Percentiles rank a stretch among this genome's conserved stretches.
These are phyloP conservation scores for Bonnemaisonia californica DNA, from an alignment of 31 red algal species.

Conservation along the genomic window DNA sequence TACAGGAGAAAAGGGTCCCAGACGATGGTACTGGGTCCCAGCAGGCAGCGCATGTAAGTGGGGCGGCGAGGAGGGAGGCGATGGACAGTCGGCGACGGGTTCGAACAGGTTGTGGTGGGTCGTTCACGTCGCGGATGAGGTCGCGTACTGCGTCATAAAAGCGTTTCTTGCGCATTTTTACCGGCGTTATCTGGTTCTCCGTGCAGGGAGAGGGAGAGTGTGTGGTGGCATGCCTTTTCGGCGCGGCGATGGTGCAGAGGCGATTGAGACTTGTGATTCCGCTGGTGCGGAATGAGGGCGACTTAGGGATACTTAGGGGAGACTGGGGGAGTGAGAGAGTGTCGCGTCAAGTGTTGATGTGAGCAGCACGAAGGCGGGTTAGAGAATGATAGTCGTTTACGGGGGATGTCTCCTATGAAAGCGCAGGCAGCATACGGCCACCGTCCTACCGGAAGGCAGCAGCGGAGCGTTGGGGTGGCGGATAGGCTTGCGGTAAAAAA, in stretches of 20 bases:
- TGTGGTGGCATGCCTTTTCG: slow-evolving; percentile 9
- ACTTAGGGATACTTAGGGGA: background rate
- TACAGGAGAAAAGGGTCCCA: slow-evolving; percentile 38
- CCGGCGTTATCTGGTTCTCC: background rate
- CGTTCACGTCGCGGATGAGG: slow-evolving; percentile 65
- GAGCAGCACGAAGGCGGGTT: slow-evolving; percentile 23
- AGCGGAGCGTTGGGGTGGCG: background rate
- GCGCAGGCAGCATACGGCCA: too few species aligned
- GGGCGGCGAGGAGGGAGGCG: slow-evolving; percentile 52
- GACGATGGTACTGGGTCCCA: slow-evolving; percentile 29
- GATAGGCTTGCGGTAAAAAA: background rate
- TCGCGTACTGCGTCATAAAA: slow-evolving; percentile 65
- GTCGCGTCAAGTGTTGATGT: slow-evolving; percentile 5
- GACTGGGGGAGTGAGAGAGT: background rate
- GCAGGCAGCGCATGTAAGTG: slow-evolving; percentile 55
- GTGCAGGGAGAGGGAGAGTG: background rate
- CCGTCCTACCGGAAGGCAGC: too few species aligned
- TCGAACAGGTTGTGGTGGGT: slow-evolving; percentile 39
- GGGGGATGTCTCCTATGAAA: too few species aligned
- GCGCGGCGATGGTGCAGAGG: background rate
- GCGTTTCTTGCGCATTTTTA: slow-evolving; percentile 53
- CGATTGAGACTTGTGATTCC: background rate
- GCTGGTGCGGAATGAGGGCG: background rate
- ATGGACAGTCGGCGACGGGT: slow-evolving; percentile 58
- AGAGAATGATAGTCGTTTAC: too few species aligned